These are phyloP conservation scores for Paramecium octaurelia DNA, from an alignment of 73 alveolate genomes.

Conservation along the genomic window DNA sequence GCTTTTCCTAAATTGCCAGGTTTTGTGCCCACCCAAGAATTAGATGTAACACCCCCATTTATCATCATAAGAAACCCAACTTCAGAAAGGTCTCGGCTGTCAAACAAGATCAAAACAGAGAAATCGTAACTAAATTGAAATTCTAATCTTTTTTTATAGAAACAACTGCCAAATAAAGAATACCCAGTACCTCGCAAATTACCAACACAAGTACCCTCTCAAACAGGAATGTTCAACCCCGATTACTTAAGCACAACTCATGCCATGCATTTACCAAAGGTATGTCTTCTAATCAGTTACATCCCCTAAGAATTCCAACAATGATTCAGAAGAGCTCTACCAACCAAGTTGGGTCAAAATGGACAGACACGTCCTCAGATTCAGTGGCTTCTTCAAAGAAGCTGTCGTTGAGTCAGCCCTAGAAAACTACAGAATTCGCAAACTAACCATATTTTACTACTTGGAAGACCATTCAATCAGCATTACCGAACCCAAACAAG, in stretches of 20 bases:
- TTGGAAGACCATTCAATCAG: slow-evolving; percentile 87
- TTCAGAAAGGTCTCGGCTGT: slow-evolving; percentile 64
- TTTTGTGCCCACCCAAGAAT: slow-evolving; percentile 79
- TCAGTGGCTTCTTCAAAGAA: slow-evolving; percentile 91
- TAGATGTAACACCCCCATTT: slow-evolving; percentile 54
- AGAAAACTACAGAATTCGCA: slow-evolving; percentile 86
- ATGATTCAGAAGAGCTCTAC: slow-evolving; percentile 79
- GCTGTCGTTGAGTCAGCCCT: slow-evolving; percentile 89
- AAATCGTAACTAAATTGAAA: slow-evolving; percentile 37
- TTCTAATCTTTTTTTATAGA: slow-evolving; percentile 18
- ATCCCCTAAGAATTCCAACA: slow-evolving; percentile 11
- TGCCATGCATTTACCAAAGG: slow-evolving; percentile 62
- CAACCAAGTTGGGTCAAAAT: slow-evolving; percentile 93
- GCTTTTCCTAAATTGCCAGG: slow-evolving; percentile 89
- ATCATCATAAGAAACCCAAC: slow-evolving; percentile 61
- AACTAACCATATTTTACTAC: slow-evolving; percentile 78
- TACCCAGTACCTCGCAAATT: slow-evolving; percentile 68
- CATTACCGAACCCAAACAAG: slow-evolving; percentile 84
- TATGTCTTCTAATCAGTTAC: background rate
- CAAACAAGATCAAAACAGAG: slow-evolving; percentile 70
- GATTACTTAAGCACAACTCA: slow-evolving; percentile 67
- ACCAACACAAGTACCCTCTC: slow-evolving; percentile 58
- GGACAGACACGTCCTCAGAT: slow-evolving; percentile 90
- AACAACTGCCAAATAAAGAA: slow-evolving; percentile 53
- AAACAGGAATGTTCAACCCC: slow-evolving; percentile 68